Conservation (phyloP, 2,329 filamentous ascomycete species). For the Zalaria sp. region DNA sequence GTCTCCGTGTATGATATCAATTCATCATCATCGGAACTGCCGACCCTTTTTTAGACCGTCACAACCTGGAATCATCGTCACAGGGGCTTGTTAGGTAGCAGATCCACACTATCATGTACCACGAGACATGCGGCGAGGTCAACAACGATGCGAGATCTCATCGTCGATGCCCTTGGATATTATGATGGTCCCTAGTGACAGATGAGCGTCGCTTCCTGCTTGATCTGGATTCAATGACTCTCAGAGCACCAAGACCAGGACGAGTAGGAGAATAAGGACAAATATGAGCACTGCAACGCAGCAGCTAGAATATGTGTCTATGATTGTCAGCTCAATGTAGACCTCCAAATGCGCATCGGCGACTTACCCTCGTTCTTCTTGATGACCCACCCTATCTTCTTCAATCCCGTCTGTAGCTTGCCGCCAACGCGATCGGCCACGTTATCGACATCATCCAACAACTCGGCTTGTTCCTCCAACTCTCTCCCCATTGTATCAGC, state of each 20-base stretch:
- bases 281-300: conserved; percentile 83
- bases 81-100: no score
- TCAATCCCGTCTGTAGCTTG: conserved; percentile 71
- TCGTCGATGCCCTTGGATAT: no score
- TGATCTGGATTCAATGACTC: background rate
- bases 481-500: conserved; percentile 94
- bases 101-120: no score
- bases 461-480: conserved; percentile 82
- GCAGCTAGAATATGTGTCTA: conserved; percentile 65
- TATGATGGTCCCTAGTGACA: no score
- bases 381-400: conserved; percentile 74
- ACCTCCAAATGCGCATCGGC: no score
- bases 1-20: no score
- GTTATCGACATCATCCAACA: conserved; percentile 74
- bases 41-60: no score
- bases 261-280: conserved; percentile 71
- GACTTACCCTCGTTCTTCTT: conserved; percentile 71
- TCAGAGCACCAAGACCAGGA: conserved; percentile 58
- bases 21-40: no score
- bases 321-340: background rate
- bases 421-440: conserved; percentile 79
- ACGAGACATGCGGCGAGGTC: no score
- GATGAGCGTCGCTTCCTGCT: no score
- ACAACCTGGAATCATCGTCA: no score
- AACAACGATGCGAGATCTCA: no score